Evolutionary conservation across 805 yeast species (phyloP).

Genomic region (Zygoascus ofunaensis): DNA sequence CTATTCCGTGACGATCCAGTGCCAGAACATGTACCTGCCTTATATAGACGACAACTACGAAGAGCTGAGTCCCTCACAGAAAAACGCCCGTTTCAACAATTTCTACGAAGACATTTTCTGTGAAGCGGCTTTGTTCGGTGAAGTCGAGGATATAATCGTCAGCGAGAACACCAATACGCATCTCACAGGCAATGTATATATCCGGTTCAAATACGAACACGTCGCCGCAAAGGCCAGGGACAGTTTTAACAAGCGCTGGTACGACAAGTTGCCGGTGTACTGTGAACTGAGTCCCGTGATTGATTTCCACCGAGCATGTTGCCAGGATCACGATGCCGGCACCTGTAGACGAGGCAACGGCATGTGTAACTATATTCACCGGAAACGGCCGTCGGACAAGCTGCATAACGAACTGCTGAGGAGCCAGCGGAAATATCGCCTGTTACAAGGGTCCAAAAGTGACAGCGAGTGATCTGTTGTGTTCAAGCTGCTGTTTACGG

Average conservation of each 20-base stretch:
- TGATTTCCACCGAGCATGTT: slow-evolving; percentile 60
- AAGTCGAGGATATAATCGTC: slow-evolving; percentile 54
- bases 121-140: slow-evolving; percentile 44
- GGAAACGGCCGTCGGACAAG: slow-evolving; percentile 43
- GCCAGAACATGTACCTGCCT: slow-evolving; percentile 22
- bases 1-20: slow-evolving; percentile 53
- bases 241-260: slow-evolving; percentile 73
- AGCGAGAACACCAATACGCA: slow-evolving; percentile 71
- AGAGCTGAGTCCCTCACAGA: slow-evolving; percentile 19
- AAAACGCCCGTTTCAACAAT: slow-evolving; percentile 45
- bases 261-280: slow-evolving; percentile 64
- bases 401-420: slow-evolving; percentile 36
- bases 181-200: slow-evolving; percentile 77
- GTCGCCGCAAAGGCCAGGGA: slow-evolving; percentile 55
- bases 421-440: slow-evolving; percentile 29
- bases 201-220: slow-evolving; percentile 44
- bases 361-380: slow-evolving; percentile 81
- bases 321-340: slow-evolving; percentile 57
- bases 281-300: slow-evolving; percentile 71
- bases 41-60: slow-evolving; percentile 10
- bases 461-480: background rate
- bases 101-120: slow-evolving; percentile 66
- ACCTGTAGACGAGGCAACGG: slow-evolving; percentile 68
- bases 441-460: background rate
- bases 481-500: too few species aligned